Percentiles rank a stretch among this genome's conserved stretches.
Evolutionary conservation across 2,329 filamentous ascomycete genomes (phyloP).

Genomic region (Penicillium brevicompactum): DNA sequence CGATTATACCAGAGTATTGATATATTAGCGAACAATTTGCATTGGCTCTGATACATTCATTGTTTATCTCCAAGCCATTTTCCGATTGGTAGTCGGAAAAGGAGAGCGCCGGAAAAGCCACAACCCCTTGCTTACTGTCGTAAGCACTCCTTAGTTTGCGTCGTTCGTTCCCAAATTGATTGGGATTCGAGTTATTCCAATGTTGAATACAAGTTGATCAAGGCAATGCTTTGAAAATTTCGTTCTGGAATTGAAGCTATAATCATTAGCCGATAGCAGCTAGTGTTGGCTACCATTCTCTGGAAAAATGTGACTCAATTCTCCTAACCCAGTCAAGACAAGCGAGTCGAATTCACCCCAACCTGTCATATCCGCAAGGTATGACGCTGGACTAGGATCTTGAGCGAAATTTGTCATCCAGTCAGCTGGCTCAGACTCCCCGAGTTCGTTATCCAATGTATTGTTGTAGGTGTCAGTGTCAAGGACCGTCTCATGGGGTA

Average conservation of each 20-base stretch:
- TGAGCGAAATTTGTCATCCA: conserved; percentile 12
- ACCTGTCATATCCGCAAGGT: conserved; percentile 23
- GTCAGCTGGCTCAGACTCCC: conserved; percentile 2
- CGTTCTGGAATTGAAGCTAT: neutral
- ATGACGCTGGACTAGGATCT: conserved; percentile 18
- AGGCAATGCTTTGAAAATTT: neutral
- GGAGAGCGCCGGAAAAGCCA: neutral
- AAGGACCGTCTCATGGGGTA: neutral
- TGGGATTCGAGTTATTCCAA: too few relatives aligned
- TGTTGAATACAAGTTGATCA: neutral
- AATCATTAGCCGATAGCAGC: neutral
- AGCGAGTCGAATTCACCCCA: conserved; percentile 35
- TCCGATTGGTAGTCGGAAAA: neutral
- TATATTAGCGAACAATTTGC: too few relatives aligned
- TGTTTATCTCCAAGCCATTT: neutral
- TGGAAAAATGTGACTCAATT: conserved; percentile 17
- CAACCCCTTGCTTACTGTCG: neutral
- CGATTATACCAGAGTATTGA: too few relatives aligned
- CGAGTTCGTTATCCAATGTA: neutral
- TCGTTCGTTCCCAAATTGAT: neutral
- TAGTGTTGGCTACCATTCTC: neutral
- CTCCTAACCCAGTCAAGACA: conserved; percentile 20
- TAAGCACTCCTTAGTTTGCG: neutral
- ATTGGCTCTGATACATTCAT: too few relatives aligned
- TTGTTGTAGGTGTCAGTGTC: neutral